Evolutionary conservation across 495 filamentous ascomycete species (phyloP).

Genomic region (Tuber indicum): DNA sequence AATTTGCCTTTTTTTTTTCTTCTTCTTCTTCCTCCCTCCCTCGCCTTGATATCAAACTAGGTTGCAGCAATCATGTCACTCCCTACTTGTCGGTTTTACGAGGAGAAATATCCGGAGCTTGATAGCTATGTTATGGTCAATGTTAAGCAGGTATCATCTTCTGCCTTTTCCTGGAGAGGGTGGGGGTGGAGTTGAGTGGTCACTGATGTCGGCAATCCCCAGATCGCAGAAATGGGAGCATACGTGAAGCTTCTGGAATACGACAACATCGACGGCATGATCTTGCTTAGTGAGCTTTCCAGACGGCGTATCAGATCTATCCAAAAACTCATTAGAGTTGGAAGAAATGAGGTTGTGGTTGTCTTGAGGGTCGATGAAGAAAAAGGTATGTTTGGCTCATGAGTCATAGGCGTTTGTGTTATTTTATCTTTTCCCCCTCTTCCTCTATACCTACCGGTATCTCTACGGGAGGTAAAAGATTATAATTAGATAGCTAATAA

Average conservation of each 20-base stretch:
- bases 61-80: constrained; percentile 64
- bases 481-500: constrained; percentile 12
- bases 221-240: constrained; percentile 99
- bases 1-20: not conserved
- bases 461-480: constrained; percentile 10
- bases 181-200: constrained; percentile 4
- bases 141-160: constrained; percentile 69
- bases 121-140: constrained; percentile 99
- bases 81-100: constrained; percentile 98
- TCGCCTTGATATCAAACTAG: not conserved
- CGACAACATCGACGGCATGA: constrained; percentile 99
- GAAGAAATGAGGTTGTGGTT: constrained; percentile 95
- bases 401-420: constrained; percentile 14
- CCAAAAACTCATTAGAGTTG: constrained; percentile 96
- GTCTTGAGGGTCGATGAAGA: constrained; percentile 98
- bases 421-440: not conserved
- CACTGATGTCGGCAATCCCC: constrained; percentile 13
- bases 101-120: constrained; percentile 96
- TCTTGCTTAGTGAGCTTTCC: constrained; percentile 90
- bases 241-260: constrained; percentile 99
- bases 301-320: constrained; percentile 95
- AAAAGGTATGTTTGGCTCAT: constrained; percentile 58
- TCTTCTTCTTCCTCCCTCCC: not conserved
- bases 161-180: constrained; percentile 9
- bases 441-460: not conserved